Evolutionary conservation across 768 basidiomycete genomes (phyloP).

Genomic region (Podaxis sp.): DNA sequence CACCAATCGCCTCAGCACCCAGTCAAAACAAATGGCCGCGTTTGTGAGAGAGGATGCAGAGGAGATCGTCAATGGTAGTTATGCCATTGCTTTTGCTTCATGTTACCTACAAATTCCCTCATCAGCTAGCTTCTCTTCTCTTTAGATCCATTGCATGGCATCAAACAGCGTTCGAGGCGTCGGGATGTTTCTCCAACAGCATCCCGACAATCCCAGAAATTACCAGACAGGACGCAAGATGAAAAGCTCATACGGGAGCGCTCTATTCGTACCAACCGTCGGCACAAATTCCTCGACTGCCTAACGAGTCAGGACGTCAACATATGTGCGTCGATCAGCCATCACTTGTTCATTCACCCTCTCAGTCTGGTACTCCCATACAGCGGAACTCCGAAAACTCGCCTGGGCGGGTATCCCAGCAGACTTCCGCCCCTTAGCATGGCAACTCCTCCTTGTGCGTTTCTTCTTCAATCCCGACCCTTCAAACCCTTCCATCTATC

Average conservation of each 20-base stretch:
- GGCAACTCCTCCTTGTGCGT: conserved; percentile 90
- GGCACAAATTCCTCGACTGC: conserved; percentile 80
- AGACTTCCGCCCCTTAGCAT: conserved; percentile 85
- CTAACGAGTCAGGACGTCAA: conserved; percentile 74
- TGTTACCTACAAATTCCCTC: conserved; percentile 12
- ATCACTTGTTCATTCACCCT: not conserved
- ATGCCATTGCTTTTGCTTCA: conserved; percentile 4
- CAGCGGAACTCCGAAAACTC: conserved; percentile 79
- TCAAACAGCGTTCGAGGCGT: conserved; percentile 40
- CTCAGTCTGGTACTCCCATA: conserved; percentile 21
- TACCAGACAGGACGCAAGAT: conserved; percentile 21
- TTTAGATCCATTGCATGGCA: conserved; percentile 57
- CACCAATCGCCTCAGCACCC: conserved; percentile 27
- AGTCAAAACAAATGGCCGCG: conserved; percentile 40
- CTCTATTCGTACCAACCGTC: conserved; percentile 74
- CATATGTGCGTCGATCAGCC: conserved; percentile 52
- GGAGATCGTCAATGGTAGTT: conserved; percentile 72
- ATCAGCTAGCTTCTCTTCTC: conserved; percentile 23
- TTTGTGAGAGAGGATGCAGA: conserved; percentile 63
- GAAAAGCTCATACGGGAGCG: conserved; percentile 66
- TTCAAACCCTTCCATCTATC: not conserved
- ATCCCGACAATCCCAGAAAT: conserved; percentile 18
- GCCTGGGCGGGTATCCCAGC: conserved; percentile 93
- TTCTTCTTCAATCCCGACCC: not conserved
- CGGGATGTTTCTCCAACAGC: conserved; percentile 28